phyloP scores from a whole-genome alignment of 192 early-diverging fungal genomes.

The Gaertneriomyces semiglobifer region DNA sequence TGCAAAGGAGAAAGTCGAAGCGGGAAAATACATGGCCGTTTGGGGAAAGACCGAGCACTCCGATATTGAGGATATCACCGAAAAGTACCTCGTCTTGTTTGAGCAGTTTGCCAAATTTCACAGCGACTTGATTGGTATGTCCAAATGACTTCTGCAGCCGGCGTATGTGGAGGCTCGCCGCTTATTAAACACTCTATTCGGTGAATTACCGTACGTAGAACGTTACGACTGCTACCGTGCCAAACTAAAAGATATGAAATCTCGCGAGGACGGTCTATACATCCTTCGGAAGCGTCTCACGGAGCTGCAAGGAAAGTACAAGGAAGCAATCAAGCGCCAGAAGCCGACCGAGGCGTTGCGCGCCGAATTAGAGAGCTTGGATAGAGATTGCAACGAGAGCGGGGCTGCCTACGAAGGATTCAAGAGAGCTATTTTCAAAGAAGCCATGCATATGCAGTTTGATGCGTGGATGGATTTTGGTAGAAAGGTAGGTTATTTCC shows the following conservation, averaged over 20 bases:
- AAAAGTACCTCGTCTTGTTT: conserved; percentile 21
- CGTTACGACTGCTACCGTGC: conserved; percentile 29
- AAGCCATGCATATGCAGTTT: conserved; percentile 30
- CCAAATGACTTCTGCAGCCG: no score
- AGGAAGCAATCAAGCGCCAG: conserved; percentile 27
- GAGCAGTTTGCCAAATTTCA: conserved; percentile 21
- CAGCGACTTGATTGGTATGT: conserved; percentile 21
- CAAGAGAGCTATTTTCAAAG: conserved; percentile 34
- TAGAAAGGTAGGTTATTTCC: conserved; percentile 13
- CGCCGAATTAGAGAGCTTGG: conserved; percentile 29
- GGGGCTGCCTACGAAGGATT: conserved; percentile 29
- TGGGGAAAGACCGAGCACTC: conserved; percentile 38
- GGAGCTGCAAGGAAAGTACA: conserved; percentile 32
- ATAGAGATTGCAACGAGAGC: conserved; percentile 29
- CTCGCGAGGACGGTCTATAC: conserved; percentile 21
- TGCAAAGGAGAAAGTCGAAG: conserved; percentile 30
- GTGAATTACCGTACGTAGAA: conserved; percentile 13
- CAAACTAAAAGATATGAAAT: conserved; percentile 28
- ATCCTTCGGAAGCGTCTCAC: conserved; percentile 21
- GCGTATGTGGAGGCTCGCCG: no score
- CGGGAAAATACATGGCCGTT: conserved; percentile 26
- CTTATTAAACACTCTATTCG: background rate
- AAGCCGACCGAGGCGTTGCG: conserved; percentile 28
- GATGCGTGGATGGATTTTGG: conserved; percentile 39
- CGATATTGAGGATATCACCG: conserved; percentile 39